These are phyloP conservation scores for Acacia melanoxylon DNA, from an alignment of 306 rosid species.

Conservation along the genomic window DNA sequence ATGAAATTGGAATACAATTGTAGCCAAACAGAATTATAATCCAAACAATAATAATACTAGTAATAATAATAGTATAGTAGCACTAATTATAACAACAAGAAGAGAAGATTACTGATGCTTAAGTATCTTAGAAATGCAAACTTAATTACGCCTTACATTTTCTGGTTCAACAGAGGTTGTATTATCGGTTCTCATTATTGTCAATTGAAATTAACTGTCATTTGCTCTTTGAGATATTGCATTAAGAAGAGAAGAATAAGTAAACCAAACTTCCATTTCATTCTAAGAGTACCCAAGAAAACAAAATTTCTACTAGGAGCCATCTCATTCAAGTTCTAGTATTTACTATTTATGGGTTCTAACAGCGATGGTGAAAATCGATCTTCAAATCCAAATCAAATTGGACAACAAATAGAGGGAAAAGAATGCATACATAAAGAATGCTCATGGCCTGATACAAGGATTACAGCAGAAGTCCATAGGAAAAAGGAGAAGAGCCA, in stretches of 20 bases:
- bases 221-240: too few species aligned
- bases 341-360: background rate
- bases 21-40: too few species aligned
- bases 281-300: background rate
- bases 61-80: too few species aligned
- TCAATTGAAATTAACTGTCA: too few species aligned
- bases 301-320: background rate
- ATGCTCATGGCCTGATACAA: background rate
- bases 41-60: too few species aligned
- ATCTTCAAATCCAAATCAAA: background rate
- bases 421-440: slow-evolving; percentile 2
- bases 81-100: too few species aligned
- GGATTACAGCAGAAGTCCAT: background rate
- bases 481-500: background rate
- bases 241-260: background rate
- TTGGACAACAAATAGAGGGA: background rate
- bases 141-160: too few species aligned
- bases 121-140: too few species aligned
- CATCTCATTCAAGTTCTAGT: background rate
- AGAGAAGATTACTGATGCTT: too few species aligned
- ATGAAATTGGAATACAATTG: too few species aligned
- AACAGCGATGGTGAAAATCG: background rate
- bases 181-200: too few species aligned
- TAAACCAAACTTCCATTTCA: background rate
- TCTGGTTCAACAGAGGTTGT: too few species aligned